Evolutionary conservation across 495 filamentous ascomycete species (phyloP), one percentile per base, ranked within the genome.

Genomic region (Aspergillus diversus): DNA sequence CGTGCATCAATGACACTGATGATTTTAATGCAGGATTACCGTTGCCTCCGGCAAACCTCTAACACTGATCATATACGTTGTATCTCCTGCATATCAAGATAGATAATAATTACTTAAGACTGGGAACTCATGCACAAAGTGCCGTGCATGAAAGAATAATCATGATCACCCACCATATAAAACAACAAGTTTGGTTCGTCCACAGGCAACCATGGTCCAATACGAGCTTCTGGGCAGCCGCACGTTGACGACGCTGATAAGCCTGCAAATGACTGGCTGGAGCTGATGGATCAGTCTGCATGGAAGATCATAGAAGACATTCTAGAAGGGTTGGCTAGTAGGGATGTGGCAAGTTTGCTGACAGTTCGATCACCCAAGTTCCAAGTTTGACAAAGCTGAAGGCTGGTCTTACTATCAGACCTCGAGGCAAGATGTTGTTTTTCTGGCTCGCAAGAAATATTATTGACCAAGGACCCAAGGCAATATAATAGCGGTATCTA

Each of bases 261-360:
- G 48, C 50, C 35, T 52, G 49, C 46, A 43, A 55, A 63, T 63
- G 63, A 59, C 51, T 59, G 67, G 54, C 34, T 32, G 31, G 21
- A 8, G 12, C 35, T 35, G 56, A 63, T 61, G 48, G 50, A 47
- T 66, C 51, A 53, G 57, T 43, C 60, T 67, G 68, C 68, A 70
- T 63, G 57, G 65, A 67, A 70, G 60, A 59, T 51, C 55, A 34
- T 34, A 65, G 61, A 54, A 34, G 43, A 16, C 37, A 59, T 71
- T 71, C 69, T 67, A 71, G 66, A 71, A 71, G 60, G 39, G 31
- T 57, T 43, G 27, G 52, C n/a, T 35, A 12, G 46, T 55, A 59
- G 46, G 61, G 46, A 35, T 61, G 57, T 59, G 37, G 50, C 47
- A 49, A 55, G 48, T 21, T 51, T 27, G 16, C 6, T 50, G 47